Evolutionary conservation across 208 protist species (phyloP).

Genomic region (Acanthamoeba culbertsoni): DNA sequence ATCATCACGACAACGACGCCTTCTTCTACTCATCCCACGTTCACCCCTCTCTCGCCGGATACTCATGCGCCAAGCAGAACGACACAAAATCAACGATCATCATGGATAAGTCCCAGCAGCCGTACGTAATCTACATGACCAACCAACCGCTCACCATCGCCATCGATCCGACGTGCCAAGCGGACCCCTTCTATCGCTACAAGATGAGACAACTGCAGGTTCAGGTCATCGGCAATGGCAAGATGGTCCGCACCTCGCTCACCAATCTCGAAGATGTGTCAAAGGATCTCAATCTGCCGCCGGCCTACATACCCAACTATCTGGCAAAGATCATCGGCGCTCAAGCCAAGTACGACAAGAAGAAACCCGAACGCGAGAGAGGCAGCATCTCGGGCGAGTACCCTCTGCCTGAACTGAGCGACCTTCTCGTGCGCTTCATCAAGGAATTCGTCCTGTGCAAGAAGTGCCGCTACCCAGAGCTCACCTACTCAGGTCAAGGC

Average conservation of each 20-base stretch:
- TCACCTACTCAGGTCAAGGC: background rate
- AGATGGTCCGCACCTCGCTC: slow-evolving; percentile 93
- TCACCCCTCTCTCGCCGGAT: no score
- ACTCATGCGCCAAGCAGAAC: no score
- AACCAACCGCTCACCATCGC: slow-evolving; percentile 75
- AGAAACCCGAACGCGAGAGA: slow-evolving; percentile 36
- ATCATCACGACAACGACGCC: no score
- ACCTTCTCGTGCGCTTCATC: slow-evolving; percentile 29
- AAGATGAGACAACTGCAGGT: slow-evolving; percentile 91
- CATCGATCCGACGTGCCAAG: slow-evolving; percentile 89
- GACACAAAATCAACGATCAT: background rate
- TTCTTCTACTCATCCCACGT: no score
- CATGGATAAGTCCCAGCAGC: slow-evolving; percentile 21
- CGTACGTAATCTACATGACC: slow-evolving; percentile 48
- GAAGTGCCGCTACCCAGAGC: slow-evolving; percentile 54
- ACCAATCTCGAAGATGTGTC: slow-evolving; percentile 92
- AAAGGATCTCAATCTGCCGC: slow-evolving; percentile 87
- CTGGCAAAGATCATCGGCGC: slow-evolving; percentile 52
- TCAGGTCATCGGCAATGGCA: slow-evolving; percentile 92
- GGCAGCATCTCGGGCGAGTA: slow-evolving; percentile 47
- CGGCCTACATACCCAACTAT: slow-evolving; percentile 69
- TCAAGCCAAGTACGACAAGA: slow-evolving; percentile 50
- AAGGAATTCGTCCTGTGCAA: slow-evolving; percentile 29
- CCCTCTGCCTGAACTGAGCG: background rate
- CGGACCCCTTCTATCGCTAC: slow-evolving; percentile 92